phyloP scores from a whole-genome alignment of 768 basidiomycete genomes.

The Podaxis pistillaris region DNA sequence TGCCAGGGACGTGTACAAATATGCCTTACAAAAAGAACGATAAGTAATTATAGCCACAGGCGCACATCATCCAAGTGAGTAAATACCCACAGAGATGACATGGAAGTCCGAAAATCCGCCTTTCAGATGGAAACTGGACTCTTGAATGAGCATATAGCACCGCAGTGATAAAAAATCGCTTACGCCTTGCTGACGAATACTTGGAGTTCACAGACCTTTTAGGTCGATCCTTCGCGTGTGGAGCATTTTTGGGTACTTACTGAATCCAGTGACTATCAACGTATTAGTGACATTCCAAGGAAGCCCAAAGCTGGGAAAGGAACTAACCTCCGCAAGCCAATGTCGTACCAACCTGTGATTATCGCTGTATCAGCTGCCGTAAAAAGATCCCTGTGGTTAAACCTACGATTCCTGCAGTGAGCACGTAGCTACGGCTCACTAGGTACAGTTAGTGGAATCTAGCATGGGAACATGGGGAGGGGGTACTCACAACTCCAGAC shows the following conservation, averaged over 20 bases:
- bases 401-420: constrained; percentile 5
- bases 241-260: not conserved
- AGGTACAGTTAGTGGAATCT: not conserved
- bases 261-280: not conserved
- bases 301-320: not conserved
- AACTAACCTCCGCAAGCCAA: constrained; percentile 12
- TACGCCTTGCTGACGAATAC: constrained; percentile 10
- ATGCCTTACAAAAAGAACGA: constrained; percentile 15
- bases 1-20: constrained; percentile 24
- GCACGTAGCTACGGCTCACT: constrained; percentile 20
- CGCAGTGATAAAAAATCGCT: not conserved
- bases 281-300: not conserved
- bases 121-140: not conserved
- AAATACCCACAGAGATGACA: constrained; percentile 1
- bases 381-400: not conserved
- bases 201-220: not conserved
- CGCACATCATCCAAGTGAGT: not conserved
- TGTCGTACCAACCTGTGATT: not conserved
- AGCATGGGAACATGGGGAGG: not conserved
- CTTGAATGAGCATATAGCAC: not conserved
- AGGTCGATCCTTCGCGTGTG: not conserved
- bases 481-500: constrained; percentile 19
- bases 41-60: not conserved
- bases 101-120: constrained; percentile 2
- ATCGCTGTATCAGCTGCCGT: not conserved